A percentile compares a stretch with the other conserved stretches of the same genome.
Evolutionary conservation across 345 rosid species (phyloP).

Genomic region (Zanthoxylum bungeanum): DNA sequence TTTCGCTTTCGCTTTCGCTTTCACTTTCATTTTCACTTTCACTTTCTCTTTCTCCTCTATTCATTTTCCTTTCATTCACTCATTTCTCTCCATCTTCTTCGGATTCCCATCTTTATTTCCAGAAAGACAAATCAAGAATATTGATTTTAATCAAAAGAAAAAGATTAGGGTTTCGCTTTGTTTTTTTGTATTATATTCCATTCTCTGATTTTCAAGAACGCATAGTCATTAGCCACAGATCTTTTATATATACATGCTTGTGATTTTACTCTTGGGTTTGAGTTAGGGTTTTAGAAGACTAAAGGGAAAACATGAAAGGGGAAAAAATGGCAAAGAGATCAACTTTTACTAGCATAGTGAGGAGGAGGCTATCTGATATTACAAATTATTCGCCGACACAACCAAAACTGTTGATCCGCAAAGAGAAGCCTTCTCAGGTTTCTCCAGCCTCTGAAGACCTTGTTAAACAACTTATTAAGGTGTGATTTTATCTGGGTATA

Average conservation of each 20-base stretch:
- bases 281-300: no score
- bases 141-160: neutral
- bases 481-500: slow-evolving; percentile 1
- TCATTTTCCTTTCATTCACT: neutral
- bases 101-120: slow-evolving; percentile 9
- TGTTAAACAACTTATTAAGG: slow-evolving; percentile 52
- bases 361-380: slow-evolving; percentile 60
- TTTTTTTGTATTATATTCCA: neutral
- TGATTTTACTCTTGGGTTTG: neutral
- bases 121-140: neutral
- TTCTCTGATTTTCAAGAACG: neutral
- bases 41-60: slow-evolving; percentile 6
- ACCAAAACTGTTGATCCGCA: slow-evolving; percentile 21
- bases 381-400: slow-evolving; percentile 55
- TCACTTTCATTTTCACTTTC: no score
- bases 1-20: neutral
- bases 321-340: slow-evolving; percentile 42
- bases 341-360: slow-evolving; percentile 45
- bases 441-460: slow-evolving; percentile 24
- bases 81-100: slow-evolving; percentile 18
- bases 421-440: slow-evolving; percentile 22
- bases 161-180: slow-evolving; percentile 2
- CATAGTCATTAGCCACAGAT: neutral
- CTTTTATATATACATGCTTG: neutral
- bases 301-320: slow-evolving; percentile 26